Base-by-base conservation (phyloP, 1,284 basidiomycete species). In the Coriolopsis trogii region DNA sequence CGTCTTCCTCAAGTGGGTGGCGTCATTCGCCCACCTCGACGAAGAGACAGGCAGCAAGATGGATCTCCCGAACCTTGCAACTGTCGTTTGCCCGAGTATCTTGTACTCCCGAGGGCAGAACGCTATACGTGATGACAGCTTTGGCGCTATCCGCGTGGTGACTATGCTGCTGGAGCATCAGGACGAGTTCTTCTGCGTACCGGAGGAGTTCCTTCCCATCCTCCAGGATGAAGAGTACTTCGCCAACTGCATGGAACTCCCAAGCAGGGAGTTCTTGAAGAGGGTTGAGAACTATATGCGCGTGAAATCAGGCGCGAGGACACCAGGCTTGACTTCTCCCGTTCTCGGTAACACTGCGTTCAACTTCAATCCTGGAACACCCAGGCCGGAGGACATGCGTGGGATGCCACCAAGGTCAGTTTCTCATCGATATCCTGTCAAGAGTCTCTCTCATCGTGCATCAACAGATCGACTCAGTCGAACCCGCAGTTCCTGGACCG, bases 1-100 rank as follows among this genome's bases (percentile, higher is more conserved):
- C 67, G 95, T 98, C 16, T 99, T 99, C 76, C 79, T 99, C 61
- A 96, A 97, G 71, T 99, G 97, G 97, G 96, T 99, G 2, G 96
- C 96, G 5, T 96, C 94, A 4, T 99, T 99, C 70, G 95, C 96
- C 39, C 95, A 99, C 72, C 85, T 97, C 73, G 96, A 99, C 67
- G 95, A 96, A 65, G 94, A 96, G 70, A 98, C 96, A 0, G 96
- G 96, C 31, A 95, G 92, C 75, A 96, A 96, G 75, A 99, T 99
- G 96, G 96, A 99, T 71, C 76, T 98, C 43, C 82, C 83, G 29
- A 99, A 99, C 68, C 79, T 99, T 58, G 95, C 96, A n/a, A 98
- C 94, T 12, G 97, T 99, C 68, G 95, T 99, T 60, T 91, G 91
- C 63, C 97, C 97, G 6, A 98, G 93, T 64, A 97, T 99, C 60